Evolutionary conservation across 805 yeast genomes (phyloP), one percentile per base, ranked within the genome.

Genomic region (Candida easanensis): DNA sequence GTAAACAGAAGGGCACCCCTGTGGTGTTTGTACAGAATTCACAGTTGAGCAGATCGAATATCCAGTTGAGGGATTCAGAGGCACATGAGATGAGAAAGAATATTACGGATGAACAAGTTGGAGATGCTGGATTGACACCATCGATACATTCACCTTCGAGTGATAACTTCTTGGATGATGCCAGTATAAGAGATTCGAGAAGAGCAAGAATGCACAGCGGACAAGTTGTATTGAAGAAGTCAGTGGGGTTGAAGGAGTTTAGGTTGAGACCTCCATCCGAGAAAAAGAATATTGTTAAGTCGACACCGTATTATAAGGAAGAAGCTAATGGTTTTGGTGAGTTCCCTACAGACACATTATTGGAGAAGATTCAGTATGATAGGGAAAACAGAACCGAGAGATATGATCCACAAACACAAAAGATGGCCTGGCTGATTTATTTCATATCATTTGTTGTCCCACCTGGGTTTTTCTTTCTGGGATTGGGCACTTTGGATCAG

Each of bases 401-500:
- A 22, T 26, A 42, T 28, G 32, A 22, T 33, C 47, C 28, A n/a
- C 19, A 39, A 16, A 25, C 52, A 35, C 13, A 38, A 25, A 7
- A 14, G 13, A 26, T 25, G 17, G 27, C 39, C 9, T 41, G 39
- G 44, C 11, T 28, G 20, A 17, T 34, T 9, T 57, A 44, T 39
- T 25, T 45, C 16, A 18, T 57, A 8, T 45, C 60, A 7, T 58
- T 58, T 28, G 2, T 54, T 4, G 39, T 58, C 3, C 61, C 63
- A 15, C 62, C 63, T 15, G 38, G 57, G 48, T 58, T 57, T 43
- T 58, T 58, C 54, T 52, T 58, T 38, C 39, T 58, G 2, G 63
- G 63, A 0, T 36, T 58, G 10, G 61, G 62, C 1, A 34, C 54
- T 17, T 34, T 58, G 21, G 61, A 57, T 31, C 39, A 37, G 14